Conservation (phyloP, 2,329 filamentous ascomycete genomes). For the Talaromyces marneffei region DNA sequence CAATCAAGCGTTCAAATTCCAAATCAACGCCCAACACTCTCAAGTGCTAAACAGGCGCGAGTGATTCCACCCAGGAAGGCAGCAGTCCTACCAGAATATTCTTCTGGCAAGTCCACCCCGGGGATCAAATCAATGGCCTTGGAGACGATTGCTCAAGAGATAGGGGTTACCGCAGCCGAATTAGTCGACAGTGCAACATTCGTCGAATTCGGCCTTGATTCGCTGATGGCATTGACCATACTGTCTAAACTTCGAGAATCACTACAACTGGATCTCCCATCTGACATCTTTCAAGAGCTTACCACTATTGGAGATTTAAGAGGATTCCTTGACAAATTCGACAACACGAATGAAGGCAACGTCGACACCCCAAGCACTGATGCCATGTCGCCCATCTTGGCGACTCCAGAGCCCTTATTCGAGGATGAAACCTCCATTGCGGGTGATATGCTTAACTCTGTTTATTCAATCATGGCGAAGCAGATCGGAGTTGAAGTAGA, state of each 20-base stretch:
- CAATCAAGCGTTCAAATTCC: neutral
- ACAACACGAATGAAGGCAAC: neutral
- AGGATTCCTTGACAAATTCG: neutral
- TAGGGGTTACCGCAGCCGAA: neutral
- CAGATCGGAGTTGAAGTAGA: neutral
- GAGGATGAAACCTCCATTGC: neutral
- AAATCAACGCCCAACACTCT: neutral
- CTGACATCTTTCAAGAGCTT: conserved; percentile 4
- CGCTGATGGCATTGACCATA: conserved; percentile 29
- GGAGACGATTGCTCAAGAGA: neutral
- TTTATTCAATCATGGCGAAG: neutral
- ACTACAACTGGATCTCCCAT: conserved; percentile 24
- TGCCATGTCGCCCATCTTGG: neutral
- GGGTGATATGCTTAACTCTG: neutral
- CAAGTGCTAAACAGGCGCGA: neutral
- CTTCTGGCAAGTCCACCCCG: neutral
- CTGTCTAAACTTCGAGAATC: conserved; percentile 22
- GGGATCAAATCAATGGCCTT: neutral
- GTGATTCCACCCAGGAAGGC: neutral
- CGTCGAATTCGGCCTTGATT: conserved; percentile 29
- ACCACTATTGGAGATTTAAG: conserved; percentile 1
- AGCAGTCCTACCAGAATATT: neutral
- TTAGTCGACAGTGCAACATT: conserved; percentile 12
- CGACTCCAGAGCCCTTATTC: neutral
- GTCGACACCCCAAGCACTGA: neutral